Evolutionary conservation across 306 rosid species (phyloP).

Genomic region (Begonia peltatifolia): DNA sequence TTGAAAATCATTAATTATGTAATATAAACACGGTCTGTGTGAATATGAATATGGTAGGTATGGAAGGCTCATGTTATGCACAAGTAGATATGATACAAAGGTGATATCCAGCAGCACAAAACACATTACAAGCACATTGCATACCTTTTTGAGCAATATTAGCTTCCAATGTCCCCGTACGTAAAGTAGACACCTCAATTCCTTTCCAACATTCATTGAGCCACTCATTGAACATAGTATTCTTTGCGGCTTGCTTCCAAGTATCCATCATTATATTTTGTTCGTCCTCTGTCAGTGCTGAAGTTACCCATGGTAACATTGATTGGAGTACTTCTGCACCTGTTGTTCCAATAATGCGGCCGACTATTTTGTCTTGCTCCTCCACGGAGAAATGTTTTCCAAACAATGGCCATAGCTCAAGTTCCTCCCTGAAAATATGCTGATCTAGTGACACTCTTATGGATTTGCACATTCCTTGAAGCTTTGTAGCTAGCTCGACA

Average conservation of each 20-base stretch:
- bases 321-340: conserved; percentile 99
- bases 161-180: conserved; percentile 35
- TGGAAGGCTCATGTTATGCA: no score
- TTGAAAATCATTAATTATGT: background rate
- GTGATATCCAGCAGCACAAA: no score
- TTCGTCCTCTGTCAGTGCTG: conserved; percentile 96
- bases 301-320: conserved; percentile 98
- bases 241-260: conserved; percentile 97
- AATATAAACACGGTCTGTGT: background rate
- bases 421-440: conserved; percentile 96
- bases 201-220: conserved; percentile 94
- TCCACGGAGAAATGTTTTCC: conserved; percentile 88
- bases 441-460: conserved; percentile 83
- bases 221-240: conserved; percentile 99
- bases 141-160: conserved; percentile 52
- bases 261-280: conserved; percentile 97
- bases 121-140: conserved; percentile 2
- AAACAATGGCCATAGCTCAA: conserved; percentile 94
- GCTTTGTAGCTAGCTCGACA: conserved; percentile 83
- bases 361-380: conserved; percentile 96
- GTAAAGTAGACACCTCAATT: conserved; percentile 40
- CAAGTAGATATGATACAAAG: no score
- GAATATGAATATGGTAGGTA: background rate
- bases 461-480: conserved; percentile 99
- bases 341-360: conserved; percentile 93